Evolutionary conservation across 2,329 filamentous ascomycete genomes (phyloP), one percentile per base, ranked within the genome.

Genomic region (Pseudocercospora pini-densiflorae): DNA sequence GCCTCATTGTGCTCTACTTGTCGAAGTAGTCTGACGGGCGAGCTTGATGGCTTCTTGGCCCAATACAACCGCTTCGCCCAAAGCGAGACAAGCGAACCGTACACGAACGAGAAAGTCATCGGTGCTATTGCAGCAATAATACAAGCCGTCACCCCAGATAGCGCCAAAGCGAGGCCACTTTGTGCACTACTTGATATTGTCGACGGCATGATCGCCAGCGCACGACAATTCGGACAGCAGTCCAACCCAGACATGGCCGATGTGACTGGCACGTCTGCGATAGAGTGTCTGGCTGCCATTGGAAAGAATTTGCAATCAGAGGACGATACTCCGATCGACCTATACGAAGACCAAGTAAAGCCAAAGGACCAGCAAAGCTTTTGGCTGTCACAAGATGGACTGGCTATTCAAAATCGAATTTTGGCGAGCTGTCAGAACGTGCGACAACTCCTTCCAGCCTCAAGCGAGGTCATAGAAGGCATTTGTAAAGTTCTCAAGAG

Each of bases 81-180:
- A 23, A 83, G 83, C 59, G 80, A 81, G n/a, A 86, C 85, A 7
- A 81, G 92, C 9, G 90, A 94, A 68, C 87, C 87, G 45, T 81
- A 89, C 61, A 89, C 89, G 1, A 92, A 92, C 73, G 91, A 94
- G 74, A 88, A 88, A 71, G 86, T 94, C 0, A 83, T 93, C 5
- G 88, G 90, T 47, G 92, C 88, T 1, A 91, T 95, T 70, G 87
- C 91, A 8, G 89, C 88, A 8, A 89, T 95, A 51, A 86, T 93
- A 31, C 91, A 95, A 78, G 90, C 91, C 8, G 83, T 92, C 9
- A 80, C 86, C 0, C 84, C 87, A 1, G 84, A 89, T 58, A 79
- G 81, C 23, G 80, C 82, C 16, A 88, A 88, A 68, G 77, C 86
- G 1, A 76, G 76, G 31, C 84, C 86, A 40, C 82, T 91, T 33